Base-by-base conservation (phyloP, 1,139 yeast species). In the Diutina pseudorugosa region DNA sequence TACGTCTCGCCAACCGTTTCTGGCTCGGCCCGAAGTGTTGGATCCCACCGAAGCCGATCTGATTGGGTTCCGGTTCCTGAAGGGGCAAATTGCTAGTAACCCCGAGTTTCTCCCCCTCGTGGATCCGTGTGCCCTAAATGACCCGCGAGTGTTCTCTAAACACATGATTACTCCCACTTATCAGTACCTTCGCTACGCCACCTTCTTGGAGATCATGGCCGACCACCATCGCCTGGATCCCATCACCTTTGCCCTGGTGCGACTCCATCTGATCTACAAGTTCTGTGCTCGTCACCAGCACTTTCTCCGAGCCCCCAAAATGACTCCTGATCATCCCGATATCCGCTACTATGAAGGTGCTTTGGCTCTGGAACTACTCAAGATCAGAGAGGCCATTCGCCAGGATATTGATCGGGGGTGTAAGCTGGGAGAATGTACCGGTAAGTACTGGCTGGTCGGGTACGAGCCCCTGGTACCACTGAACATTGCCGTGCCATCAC, bases 201-300 rank as follows among this genome's bases (percentile, higher is more conserved):
- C 63, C 51, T 73, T 69, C 56, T 62, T 73, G 16, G 71, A 68
- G 33, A 61, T 68, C 23, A 53, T 72, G 27, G 56, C 64, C 23
- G 71, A 65, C 12, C 70, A 69, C 53, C 76, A 69, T 52, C 58
- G 60, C 20, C 21, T 25, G 36, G 51, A 50, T 16, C 51, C 47
- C 6, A 16, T 50, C 18, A 41, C 42, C 55, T 73, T 73, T 61
- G 73, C 76, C 18, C 65, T 60, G 42, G 65, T 71, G n/a, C 58
- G 79, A 30, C 65, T 65, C 51, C 72, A 70, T 52, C 71, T 75
- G 3, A 61, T 73, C 25, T 57, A 63, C 9, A 72, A 71, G 54
- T 72, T 73, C 51, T 61, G 72, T 18, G 56, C 60, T 16, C 56
- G 65, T 20, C 59, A 59, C 20, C 50, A 44, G n/a, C 27, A 12